These are phyloP conservation scores for Diplodia scrobiculata DNA, from an alignment of 2,329 filamentous ascomycete species.

Conservation along the genomic window DNA sequence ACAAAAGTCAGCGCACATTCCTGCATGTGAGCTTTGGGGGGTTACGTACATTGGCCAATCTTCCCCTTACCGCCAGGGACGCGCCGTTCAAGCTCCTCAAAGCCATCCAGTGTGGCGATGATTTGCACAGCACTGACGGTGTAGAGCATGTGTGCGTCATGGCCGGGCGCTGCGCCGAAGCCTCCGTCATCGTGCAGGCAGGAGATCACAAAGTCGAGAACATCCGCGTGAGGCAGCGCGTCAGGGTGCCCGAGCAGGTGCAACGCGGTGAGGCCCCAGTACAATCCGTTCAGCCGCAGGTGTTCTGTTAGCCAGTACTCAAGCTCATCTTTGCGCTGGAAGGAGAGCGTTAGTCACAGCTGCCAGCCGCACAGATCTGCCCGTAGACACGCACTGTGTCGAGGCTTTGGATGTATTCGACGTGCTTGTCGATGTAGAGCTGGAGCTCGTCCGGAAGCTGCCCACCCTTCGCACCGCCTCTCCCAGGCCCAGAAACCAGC, in stretches of 20 bases:
- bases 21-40: not conserved
- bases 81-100: conserved; percentile 75
- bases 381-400: conserved; percentile 66
- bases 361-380: conserved; percentile 14
- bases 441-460: conserved; percentile 52
- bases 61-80: conserved; percentile 68
- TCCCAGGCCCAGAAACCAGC: conserved; percentile 62
- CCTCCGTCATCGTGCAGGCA: conserved; percentile 87
- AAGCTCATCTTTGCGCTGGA: conserved; percentile 81
- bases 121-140: conserved; percentile 96
- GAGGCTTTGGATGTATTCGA: conserved; percentile 88
- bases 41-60: conserved; percentile 74
- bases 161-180: conserved; percentile 89
- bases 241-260: conserved; percentile 81
- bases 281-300: conserved; percentile 89
- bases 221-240: conserved; percentile 75
- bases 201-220: conserved; percentile 92
- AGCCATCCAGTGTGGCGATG: conserved; percentile 79
- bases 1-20: conserved; percentile 34
- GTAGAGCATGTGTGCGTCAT: conserved; percentile 95
- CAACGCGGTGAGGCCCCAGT: conserved; percentile 90
- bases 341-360: conserved; percentile 30
- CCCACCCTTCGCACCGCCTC: conserved; percentile 48
- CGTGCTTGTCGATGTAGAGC: conserved; percentile 68
- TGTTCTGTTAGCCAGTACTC: conserved; percentile 99